Evolutionary conservation across 75 land plant species (phyloP).

Genomic region (Chamaecyparis obtusa): DNA sequence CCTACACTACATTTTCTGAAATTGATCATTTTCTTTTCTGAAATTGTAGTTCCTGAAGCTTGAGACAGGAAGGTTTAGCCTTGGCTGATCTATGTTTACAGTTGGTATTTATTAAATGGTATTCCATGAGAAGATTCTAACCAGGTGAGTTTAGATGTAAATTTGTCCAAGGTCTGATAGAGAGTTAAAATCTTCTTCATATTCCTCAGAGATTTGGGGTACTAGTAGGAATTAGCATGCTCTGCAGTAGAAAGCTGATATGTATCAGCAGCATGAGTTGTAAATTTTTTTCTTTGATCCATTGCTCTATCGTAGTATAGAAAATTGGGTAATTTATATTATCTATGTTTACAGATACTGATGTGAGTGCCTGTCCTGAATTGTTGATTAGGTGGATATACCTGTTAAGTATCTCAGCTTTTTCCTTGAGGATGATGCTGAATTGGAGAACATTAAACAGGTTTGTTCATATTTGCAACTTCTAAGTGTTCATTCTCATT

Average conservation of each 20-base stretch:
- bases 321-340: not conserved
- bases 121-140: not conserved
- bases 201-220: not conserved
- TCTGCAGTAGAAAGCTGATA: not conserved
- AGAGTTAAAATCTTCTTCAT: not conserved
- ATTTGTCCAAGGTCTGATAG: not conserved
- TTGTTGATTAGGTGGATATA: slow-evolving; percentile 78
- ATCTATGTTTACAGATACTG: not conserved
- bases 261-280: not conserved
- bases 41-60: not conserved
- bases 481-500: not conserved
- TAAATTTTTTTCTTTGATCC: not conserved
- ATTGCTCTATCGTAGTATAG: not conserved
- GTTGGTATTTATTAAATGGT: not conserved
- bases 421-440: slow-evolving; percentile 93
- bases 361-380: not conserved
- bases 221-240: not conserved
- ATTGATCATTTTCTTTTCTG: not conserved
- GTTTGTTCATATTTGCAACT: slow-evolving; percentile 25
- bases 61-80: not conserved
- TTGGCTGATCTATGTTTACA: not conserved
- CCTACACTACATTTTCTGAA: too few species aligned
- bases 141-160: not conserved
- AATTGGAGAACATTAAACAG: slow-evolving; percentile 77
- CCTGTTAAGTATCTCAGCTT: slow-evolving; percentile 88